Base-by-base conservation (phyloP, 129 eudicot species). In the Flaveria sonorensis region DNA sequence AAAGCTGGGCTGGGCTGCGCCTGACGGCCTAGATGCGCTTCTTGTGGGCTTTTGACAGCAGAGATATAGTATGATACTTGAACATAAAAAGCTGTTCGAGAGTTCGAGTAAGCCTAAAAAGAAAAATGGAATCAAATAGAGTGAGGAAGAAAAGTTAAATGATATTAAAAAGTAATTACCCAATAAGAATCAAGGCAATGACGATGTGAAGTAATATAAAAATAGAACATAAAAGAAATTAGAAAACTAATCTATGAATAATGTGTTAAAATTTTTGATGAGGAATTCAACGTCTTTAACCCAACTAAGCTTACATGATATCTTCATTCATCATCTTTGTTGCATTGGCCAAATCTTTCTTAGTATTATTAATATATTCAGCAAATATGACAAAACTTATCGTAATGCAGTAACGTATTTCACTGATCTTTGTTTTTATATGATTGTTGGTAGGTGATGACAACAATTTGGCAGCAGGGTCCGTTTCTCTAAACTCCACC, bases 391-490 rank as follows among this genome's bases (percentile, higher is more conserved):
- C 18, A 20, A 65, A 61, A 48, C 42, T 40, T 66, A 21, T 53
- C 20, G 59, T 57, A 32, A 43, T 57, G 59, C 24, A 26, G 14
- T 23, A 26, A 47, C 4, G 13, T 32, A 24, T 39, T 71, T 40
- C 20, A 47, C 68, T 72, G 43, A 78, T 66, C 70, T 50, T 45
- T 40, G 6, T 57, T 42, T n/a, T 4, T 74, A 32, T 61, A 75
- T 23, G 19, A 39, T 67, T 62, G 72, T 78, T 47, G 72, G 66
- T 81, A 84, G 89, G 80, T 19, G 66, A 61, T 21, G 74, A 81
- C 62, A 76, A 62, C 75, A 68, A 64, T 42, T 79, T 76, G 50
- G 75, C 63, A 26, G 71, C 68, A 70, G 77, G 83, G 47, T 71
- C 73, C 24, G 70, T 67, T 57, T 50, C 68, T 63, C 71, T 40